Percentiles rank a stretch among this genome's conserved stretches.
These are phyloP conservation scores for Cordyceps fumosorosea DNA, from an alignment of 2,329 filamentous ascomycete genomes.

Conservation along the genomic window DNA sequence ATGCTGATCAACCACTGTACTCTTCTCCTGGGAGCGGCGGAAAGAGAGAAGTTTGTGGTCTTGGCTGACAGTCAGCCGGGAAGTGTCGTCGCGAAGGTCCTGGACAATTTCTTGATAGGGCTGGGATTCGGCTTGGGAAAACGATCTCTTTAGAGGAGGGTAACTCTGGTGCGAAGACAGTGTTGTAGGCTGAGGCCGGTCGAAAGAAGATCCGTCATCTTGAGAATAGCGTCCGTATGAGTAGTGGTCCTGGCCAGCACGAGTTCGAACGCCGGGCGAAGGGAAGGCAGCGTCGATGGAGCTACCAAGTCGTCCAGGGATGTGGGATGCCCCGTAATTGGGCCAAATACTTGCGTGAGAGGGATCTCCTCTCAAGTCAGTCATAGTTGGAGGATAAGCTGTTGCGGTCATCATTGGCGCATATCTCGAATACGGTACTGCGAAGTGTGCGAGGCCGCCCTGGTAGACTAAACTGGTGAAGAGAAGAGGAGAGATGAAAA, in stretches of 20 bases:
- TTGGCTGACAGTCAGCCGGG: constrained; percentile 51
- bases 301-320: constrained; percentile 45
- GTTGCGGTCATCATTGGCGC: constrained; percentile 55
- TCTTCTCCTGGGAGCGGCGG: constrained; percentile 50
- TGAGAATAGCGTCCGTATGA: constrained; percentile 48
- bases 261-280: constrained; percentile 38
- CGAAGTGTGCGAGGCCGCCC: not conserved
- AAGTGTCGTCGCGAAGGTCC: constrained; percentile 51
- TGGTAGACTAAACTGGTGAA: not conserved
- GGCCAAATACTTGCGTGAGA: constrained; percentile 52
- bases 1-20: constrained; percentile 53
- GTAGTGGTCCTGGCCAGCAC: constrained; percentile 45
- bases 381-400: constrained; percentile 56
- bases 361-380: constrained; percentile 55
- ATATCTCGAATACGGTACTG: constrained; percentile 31
- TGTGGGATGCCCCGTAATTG: constrained; percentile 49
- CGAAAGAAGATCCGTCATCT: constrained; percentile 49
- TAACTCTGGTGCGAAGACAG: constrained; percentile 46
- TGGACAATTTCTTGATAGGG: constrained; percentile 56
- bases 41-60: constrained; percentile 57
- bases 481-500: not conserved
- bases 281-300: constrained; percentile 44
- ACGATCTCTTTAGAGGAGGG: constrained; percentile 50
- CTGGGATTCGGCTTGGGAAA: constrained; percentile 48
- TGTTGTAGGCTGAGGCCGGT: constrained; percentile 43